Conservation (phyloP, 148 eudicot genomes). For the Rhododendron mucronatum region DNA sequence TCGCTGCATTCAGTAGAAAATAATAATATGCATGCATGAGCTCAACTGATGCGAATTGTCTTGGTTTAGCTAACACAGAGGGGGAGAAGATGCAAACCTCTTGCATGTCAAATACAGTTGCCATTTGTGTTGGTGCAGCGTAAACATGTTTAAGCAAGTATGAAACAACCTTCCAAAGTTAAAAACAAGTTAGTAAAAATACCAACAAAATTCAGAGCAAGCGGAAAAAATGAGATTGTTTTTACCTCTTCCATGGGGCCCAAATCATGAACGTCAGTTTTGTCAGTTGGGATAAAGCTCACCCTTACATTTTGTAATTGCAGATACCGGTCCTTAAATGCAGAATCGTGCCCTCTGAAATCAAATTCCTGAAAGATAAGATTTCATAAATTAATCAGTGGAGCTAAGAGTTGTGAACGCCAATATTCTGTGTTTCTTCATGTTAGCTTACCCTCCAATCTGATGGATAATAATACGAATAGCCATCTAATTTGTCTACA, state of each 20-base stretch:
- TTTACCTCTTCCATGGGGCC: conserved; percentile 72
- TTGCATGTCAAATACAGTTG: conserved; percentile 48
- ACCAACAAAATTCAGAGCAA: neutral
- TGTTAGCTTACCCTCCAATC: conserved; percentile 85
- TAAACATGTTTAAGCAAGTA: conserved; percentile 50
- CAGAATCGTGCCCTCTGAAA: conserved; percentile 28
- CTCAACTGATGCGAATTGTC: neutral
- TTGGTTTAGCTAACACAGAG: neutral
- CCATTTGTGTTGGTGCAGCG: conserved; percentile 72
- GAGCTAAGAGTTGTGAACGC: neutral
- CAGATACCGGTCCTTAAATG: conserved; percentile 29
- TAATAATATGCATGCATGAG: neutral
- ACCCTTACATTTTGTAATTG: conserved; percentile 85
- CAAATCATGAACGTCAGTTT: conserved; percentile 69
- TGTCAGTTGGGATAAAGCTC: conserved; percentile 80
- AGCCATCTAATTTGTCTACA: conserved; percentile 76
- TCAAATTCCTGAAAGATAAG: conserved; percentile 58
- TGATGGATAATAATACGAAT: conserved; percentile 83
- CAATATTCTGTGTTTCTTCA: neutral
- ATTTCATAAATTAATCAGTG: neutral
- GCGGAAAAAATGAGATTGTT: neutral
- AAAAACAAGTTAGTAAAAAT: neutral
- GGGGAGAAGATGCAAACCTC: conserved; percentile 47
- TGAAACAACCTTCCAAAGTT: conserved; percentile 43
- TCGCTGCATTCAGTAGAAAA: conserved; percentile 36